Conservation (phyloP, 305 asterid genomes). For the Solanum hybrid region DNA sequence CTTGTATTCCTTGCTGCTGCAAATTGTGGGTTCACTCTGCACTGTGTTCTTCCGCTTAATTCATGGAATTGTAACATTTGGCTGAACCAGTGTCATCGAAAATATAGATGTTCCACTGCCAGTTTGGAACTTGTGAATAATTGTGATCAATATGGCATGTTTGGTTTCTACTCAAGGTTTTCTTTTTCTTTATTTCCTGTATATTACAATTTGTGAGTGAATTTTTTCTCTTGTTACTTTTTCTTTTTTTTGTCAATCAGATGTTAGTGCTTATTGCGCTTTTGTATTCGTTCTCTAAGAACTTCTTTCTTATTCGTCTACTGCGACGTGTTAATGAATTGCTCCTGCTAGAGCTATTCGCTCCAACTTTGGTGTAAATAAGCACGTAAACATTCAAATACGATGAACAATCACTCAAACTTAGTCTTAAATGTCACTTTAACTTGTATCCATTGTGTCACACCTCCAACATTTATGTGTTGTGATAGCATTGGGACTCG, state of each 20-base stretch:
- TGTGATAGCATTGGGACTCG: not conserved
- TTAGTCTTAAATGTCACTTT: not conserved
- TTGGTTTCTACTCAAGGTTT: not conserved
- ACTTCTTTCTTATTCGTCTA: not conserved
- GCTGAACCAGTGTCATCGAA: conserved; percentile 3
- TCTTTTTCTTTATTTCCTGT: not conserved
- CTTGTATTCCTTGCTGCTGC: conserved; percentile 18
- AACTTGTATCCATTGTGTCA: not conserved
- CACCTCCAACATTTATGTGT: not conserved
- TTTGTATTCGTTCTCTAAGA: not conserved
- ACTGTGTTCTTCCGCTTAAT: conserved; percentile 25
- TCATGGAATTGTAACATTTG: conserved; percentile 18
- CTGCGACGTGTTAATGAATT: not conserved
- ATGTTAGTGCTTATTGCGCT: not conserved
- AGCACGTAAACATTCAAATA: not conserved
- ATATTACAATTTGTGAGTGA: not conserved
- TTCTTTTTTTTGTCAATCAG: not conserved
- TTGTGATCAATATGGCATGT: not conserved
- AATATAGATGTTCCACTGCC: conserved; percentile 5
- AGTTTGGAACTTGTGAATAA: conserved; percentile 7
- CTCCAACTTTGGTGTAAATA: not conserved
- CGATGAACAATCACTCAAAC: not conserved
- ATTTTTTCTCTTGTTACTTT: not conserved
- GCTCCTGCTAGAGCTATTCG: not conserved
- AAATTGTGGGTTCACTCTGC: conserved; percentile 22